Evolutionary conservation across 2,329 filamentous ascomycete genomes (phyloP).

Genomic region (Sordariomycetes sp.): DNA sequence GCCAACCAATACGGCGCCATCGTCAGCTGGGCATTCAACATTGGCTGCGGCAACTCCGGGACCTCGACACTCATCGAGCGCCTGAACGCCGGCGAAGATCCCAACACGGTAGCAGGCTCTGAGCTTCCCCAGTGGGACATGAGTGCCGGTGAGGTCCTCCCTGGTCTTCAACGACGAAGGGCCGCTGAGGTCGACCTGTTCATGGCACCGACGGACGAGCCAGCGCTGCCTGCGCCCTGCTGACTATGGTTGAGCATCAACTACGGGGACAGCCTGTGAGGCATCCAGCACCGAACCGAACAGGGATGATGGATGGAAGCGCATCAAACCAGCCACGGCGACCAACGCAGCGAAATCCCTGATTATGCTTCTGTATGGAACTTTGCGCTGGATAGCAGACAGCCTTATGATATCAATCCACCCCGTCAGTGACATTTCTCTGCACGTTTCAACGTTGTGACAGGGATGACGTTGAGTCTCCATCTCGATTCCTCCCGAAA

Average conservation of each 20-base stretch:
- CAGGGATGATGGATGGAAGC: too few relatives aligned
- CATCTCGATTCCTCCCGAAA: not conserved
- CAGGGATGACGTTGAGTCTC: not conserved
- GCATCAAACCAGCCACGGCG: too few relatives aligned
- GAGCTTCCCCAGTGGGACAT: constrained; percentile 40
- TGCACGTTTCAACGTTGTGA: not conserved
- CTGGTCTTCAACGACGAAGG: constrained; percentile 30
- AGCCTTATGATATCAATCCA: not conserved
- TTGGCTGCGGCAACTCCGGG: constrained; percentile 30
- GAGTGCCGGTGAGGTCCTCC: constrained; percentile 25
- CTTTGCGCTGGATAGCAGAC: too few relatives aligned
- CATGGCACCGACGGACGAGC: not conserved
- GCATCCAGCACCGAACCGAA: too few relatives aligned
- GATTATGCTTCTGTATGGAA: too few relatives aligned
- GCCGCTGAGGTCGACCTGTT: constrained; percentile 31
- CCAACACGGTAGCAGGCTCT: constrained; percentile 27
- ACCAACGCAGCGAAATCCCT: too few relatives aligned
- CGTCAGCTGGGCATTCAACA: constrained; percentile 41
- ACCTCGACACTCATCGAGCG: constrained; percentile 28
- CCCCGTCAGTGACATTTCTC: too few relatives aligned
- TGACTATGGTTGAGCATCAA: too few relatives aligned
- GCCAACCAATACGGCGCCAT: constrained; percentile 43
- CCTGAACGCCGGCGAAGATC: constrained; percentile 30
- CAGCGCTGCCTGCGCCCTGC: not conserved
- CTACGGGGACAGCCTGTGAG: too few relatives aligned